Evolutionary conservation across 257 asterid species (phyloP).

Genomic region (Cordia subcordata): DNA sequence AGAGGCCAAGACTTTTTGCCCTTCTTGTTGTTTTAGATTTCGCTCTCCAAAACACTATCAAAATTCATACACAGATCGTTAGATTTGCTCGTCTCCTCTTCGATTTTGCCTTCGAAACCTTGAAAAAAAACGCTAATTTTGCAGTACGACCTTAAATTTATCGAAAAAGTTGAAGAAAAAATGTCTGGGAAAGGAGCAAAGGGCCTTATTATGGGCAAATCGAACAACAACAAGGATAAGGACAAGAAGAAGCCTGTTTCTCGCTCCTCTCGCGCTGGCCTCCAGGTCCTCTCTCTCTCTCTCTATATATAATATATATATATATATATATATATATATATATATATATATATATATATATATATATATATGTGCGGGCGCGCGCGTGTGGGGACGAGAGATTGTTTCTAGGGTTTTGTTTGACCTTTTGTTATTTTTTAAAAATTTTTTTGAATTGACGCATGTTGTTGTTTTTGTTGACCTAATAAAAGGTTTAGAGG

Average conservation of each 20-base stretch:
- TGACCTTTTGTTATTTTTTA: too few relatives aligned
- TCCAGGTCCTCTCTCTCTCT: constrained; percentile 13
- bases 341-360: neutral
- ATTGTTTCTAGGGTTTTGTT: too few relatives aligned
- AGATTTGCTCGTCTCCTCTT: neutral
- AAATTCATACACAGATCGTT: neutral
- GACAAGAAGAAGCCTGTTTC: constrained; percentile 25
- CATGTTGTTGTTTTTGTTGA: too few relatives aligned
- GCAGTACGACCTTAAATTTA: neutral
- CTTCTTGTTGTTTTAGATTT: too few relatives aligned
- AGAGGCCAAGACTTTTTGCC: neutral
- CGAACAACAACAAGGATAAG: constrained; percentile 18
- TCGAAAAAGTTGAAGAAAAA: neutral
- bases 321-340: neutral
- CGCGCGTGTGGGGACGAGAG: too few relatives aligned
- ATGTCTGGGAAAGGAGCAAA: constrained; percentile 24
- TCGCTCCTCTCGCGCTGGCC: constrained; percentile 28
- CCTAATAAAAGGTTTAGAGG: too few relatives aligned
- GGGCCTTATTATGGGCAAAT: constrained; percentile 18
- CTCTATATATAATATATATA: too few relatives aligned
- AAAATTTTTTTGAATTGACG: too few relatives aligned
- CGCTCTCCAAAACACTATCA: neutral
- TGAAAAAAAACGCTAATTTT: neutral
- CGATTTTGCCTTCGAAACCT: neutral
- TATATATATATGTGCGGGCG: neutral